These are phyloP conservation scores for Aureobasidium uvarum DNA, from an alignment of 2,329 filamentous ascomycete genomes.

Conservation along the genomic window DNA sequence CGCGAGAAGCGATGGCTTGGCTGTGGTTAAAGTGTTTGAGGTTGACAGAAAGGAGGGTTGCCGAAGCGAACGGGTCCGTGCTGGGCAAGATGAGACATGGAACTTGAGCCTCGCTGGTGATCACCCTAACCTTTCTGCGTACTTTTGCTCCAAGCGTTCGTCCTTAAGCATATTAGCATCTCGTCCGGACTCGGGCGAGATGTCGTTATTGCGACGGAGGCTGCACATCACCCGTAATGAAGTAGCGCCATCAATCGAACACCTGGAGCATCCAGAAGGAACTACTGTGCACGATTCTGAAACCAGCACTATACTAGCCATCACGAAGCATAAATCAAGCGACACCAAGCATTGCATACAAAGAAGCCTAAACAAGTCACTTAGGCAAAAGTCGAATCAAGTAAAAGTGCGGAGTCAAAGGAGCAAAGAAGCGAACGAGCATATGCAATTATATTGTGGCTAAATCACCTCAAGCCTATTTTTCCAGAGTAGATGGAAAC, in stretches of 20 bases:
- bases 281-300: constrained; percentile 2
- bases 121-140: neutral
- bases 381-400: constrained; percentile 17
- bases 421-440: neutral
- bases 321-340: constrained; percentile 8
- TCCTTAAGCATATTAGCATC: neutral
- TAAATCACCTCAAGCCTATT: neutral
- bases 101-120: constrained; percentile 12
- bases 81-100: constrained; percentile 3
- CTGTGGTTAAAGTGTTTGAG: constrained; percentile 19
- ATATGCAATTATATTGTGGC: constrained; percentile 15
- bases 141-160: neutral
- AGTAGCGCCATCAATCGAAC: neutral
- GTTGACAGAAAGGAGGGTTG: constrained; percentile 17
- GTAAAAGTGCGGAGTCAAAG: constrained; percentile 7
- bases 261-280: neutral
- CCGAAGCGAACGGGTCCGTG: constrained; percentile 12
- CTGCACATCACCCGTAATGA: constrained; percentile 16
- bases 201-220: constrained; percentile 8
- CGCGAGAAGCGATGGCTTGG: constrained; percentile 20
- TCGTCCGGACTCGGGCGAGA: constrained; percentile 1
- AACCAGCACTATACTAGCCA: constrained; percentile 10
- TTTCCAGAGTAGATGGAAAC: constrained; percentile 4
- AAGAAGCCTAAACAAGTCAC: neutral
- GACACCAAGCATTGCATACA: neutral